Percentiles rank a stretch among this genome's conserved stretches.
Evolutionary conservation across 2,329 filamentous ascomycete species (phyloP).

Genomic region (Leptographium galeiforme): DNA sequence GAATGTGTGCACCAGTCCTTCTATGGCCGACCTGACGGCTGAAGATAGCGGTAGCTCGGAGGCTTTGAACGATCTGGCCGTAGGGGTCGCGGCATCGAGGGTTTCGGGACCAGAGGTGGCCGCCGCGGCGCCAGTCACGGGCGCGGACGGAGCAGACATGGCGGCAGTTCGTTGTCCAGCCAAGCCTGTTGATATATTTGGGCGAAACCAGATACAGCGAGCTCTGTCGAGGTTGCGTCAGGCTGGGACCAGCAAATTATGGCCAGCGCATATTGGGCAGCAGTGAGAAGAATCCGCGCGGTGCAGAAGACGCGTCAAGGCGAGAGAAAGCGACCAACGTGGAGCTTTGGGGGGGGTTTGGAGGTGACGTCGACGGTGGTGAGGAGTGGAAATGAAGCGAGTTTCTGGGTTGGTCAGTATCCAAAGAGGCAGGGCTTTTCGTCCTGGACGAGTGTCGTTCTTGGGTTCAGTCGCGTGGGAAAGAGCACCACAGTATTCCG

Average conservation of each 20-base stretch:
- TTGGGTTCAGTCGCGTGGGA: neutral
- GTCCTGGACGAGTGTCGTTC: neutral
- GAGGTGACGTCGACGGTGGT: too few relatives aligned
- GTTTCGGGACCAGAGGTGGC: neutral
- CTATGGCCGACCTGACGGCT: conserved; percentile 59
- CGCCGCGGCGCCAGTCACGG: neutral
- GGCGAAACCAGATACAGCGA: too few relatives aligned
- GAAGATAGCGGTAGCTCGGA: conserved; percentile 63
- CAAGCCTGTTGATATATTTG: neutral
- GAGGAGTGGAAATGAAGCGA: too few relatives aligned
- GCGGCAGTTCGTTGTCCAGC: neutral
- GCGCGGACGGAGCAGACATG: neutral
- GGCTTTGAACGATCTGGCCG: conserved; percentile 39
- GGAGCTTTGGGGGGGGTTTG: neutral
- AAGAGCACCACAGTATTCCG: neutral
- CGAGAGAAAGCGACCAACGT: neutral
- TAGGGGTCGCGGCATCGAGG: neutral
- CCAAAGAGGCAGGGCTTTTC: neutral
- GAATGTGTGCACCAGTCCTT: conserved; percentile 64
- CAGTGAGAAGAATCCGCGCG: neutral
- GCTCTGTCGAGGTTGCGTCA: neutral
- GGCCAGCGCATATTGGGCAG: neutral
- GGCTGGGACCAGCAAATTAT: neutral
- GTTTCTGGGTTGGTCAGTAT: neutral
- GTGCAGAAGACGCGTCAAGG: neutral